A percentile compares a stretch with the other conserved stretches of the same genome.
Evolutionary conservation across 2,329 filamentous ascomycete species (phyloP).

Genomic region (Dothideomycetes sp.): DNA sequence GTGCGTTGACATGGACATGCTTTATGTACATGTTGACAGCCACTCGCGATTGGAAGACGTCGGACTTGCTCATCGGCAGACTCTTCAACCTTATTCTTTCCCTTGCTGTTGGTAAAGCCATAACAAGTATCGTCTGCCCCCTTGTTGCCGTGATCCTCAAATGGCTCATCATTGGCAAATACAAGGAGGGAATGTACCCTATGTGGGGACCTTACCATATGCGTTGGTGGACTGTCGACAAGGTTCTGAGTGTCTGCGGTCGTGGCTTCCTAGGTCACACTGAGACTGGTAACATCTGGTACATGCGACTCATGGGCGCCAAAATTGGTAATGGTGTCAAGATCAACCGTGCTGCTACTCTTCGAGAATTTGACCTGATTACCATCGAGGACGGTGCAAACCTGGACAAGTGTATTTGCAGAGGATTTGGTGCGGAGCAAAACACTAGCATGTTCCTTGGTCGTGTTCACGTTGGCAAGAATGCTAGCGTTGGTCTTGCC

Average conservation of each 20-base stretch:
- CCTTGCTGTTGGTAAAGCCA: conserved; percentile 35
- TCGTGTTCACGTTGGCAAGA: conserved; percentile 40
- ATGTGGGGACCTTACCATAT: conserved; percentile 54
- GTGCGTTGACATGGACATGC: conserved; percentile 44
- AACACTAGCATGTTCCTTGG: conserved; percentile 51
- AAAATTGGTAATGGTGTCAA: conserved; percentile 45
- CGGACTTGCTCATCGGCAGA: conserved; percentile 34
- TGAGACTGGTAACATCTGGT: conserved; percentile 34
- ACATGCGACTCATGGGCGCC: conserved; percentile 45
- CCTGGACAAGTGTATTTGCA: conserved; percentile 40
- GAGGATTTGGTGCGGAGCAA: conserved; percentile 47
- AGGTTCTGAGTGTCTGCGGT: conserved; percentile 42
- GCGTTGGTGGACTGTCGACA: conserved; percentile 51
- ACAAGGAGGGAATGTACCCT: conserved; percentile 45
- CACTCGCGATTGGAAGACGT: conserved; percentile 34
- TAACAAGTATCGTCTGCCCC: conserved; percentile 35
- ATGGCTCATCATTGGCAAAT: conserved; percentile 47
- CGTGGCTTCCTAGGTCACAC: conserved; percentile 37
- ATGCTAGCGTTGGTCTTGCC: conserved; percentile 39
- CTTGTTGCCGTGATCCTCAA: conserved; percentile 43
- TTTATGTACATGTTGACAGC: conserved; percentile 41
- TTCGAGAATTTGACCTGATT: conserved; percentile 51
- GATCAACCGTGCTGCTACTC: conserved; percentile 33
- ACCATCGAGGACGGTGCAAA: conserved; percentile 43
- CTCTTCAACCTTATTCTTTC: conserved; percentile 41